A percentile compares a stretch with the other conserved stretches of the same genome.
These are phyloP conservation scores for Starmerella potacharoeniae DNA, from an alignment of 805 yeast species.

Conservation along the genomic window DNA sequence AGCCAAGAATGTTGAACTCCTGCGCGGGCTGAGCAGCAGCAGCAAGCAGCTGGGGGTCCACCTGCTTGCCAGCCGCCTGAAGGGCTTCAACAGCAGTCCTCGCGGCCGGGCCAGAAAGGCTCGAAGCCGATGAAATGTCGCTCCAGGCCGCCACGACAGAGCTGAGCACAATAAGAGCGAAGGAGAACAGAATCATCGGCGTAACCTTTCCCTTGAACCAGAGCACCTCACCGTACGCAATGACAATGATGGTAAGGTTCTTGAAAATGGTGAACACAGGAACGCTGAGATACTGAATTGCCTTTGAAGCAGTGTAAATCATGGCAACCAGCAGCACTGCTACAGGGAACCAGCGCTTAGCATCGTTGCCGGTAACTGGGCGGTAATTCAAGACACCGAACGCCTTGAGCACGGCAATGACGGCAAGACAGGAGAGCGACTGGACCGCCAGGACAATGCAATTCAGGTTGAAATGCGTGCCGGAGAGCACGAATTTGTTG, in stretches of 20 bases:
- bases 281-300: conserved; percentile 77
- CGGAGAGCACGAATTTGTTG: conserved; percentile 84
- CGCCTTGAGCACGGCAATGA: conserved; percentile 60
- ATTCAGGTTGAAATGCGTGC: conserved; percentile 69
- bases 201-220: conserved; percentile 95
- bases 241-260: conserved; percentile 88
- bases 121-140: conserved; percentile 37
- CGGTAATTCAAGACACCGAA: conserved; percentile 76
- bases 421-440: conserved; percentile 66
- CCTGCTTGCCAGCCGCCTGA: conserved; percentile 25
- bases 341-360: conserved; percentile 89
- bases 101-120: conserved; percentile 6
- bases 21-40: background rate
- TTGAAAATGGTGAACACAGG: conserved; percentile 98
- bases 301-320: conserved; percentile 95
- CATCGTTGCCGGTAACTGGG: conserved; percentile 73
- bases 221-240: conserved; percentile 95
- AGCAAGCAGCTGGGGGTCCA: background rate
- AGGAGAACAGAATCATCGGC: conserved; percentile 79
- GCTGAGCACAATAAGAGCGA: conserved; percentile 83
- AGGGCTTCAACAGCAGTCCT: conserved; percentile 21
- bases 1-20: conserved; percentile 40
- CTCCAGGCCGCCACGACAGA: conserved; percentile 95
- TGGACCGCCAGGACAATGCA: conserved; percentile 84
- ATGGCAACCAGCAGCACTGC: conserved; percentile 77